A percentile compares a stretch with the other conserved stretches of the same genome.
These are phyloP conservation scores for Globisporangium barbulae DNA, from an alignment of 352 stramenopile genomes.

Conservation along the genomic window DNA sequence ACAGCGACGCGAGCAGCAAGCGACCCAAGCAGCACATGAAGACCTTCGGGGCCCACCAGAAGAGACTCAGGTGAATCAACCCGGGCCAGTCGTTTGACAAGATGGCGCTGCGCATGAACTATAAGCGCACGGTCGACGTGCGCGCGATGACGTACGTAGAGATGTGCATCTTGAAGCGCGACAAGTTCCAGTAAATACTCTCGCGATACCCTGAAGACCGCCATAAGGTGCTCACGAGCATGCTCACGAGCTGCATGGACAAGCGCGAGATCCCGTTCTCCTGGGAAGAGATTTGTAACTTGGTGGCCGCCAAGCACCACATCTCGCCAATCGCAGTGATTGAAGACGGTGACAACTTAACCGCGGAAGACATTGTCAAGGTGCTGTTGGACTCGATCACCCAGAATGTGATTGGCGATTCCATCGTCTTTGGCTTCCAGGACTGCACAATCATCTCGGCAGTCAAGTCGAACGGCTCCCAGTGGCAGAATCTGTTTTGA, in stretches of 20 bases:
- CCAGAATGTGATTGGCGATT: neutral
- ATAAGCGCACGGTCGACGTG: conserved; percentile 19
- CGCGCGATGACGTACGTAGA: conserved; percentile 23
- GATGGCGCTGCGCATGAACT: conserved; percentile 28
- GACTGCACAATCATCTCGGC: neutral
- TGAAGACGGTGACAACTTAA: conserved; percentile 7
- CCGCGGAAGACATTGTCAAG: conserved; percentile 4
- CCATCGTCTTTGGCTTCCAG: conserved; percentile 12
- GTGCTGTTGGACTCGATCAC: conserved; percentile 7
- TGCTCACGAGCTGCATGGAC: conserved; percentile 25
- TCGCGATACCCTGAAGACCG: conserved; percentile 17
- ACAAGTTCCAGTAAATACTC: conserved; percentile 16
- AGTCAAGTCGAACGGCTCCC: neutral
- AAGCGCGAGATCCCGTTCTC: conserved; percentile 10
- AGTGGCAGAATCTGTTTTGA: neutral
- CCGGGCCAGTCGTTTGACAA: conserved; percentile 30
- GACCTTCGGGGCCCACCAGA: neutral
- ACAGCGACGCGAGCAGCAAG: neutral
- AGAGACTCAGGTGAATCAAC: conserved; percentile 11
- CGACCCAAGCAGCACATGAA: neutral
- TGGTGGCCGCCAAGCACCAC: conserved; percentile 1
- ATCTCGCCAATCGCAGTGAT: neutral
- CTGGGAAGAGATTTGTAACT: conserved; percentile 8
- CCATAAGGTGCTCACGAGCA: conserved; percentile 10
- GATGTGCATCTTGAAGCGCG: conserved; percentile 20